phyloP scores from a whole-genome alignment of 495 filamentous ascomycete species.

The Aspergillus homomorphus region DNA sequence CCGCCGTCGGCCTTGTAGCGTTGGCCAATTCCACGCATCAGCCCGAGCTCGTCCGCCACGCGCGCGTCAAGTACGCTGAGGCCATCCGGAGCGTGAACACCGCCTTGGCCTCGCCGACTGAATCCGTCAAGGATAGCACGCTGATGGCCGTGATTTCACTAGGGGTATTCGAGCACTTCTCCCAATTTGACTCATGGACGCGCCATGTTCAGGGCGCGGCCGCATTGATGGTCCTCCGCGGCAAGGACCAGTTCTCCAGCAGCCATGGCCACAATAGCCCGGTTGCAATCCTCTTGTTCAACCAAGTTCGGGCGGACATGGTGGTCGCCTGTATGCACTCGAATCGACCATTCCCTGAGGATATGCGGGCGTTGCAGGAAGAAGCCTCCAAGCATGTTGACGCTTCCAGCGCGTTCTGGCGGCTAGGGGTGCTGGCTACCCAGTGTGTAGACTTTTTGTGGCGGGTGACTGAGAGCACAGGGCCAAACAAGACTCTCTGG shows the following conservation, averaged over 20 bases:
- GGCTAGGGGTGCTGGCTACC: conserved; percentile 20
- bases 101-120: conserved; percentile 47
- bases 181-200: conserved; percentile 43
- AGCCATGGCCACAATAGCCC: too few relatives aligned
- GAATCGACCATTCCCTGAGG: conserved; percentile 20
- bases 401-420: conserved; percentile 22
- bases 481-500: conserved; percentile 13
- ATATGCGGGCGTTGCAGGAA: conserved; percentile 26
- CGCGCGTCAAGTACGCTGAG: conserved; percentile 40
- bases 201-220: conserved; percentile 55
- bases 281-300: conserved; percentile 50
- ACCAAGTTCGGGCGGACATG: conserved; percentile 46
- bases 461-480: conserved; percentile 8
- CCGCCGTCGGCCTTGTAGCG: conserved; percentile 43
- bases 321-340: conserved; percentile 21
- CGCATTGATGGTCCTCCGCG: conserved; percentile 47
- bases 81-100: conserved; percentile 43
- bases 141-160: conserved; percentile 58
- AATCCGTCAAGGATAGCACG: conserved; percentile 56
- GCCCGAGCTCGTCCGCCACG: conserved; percentile 31
- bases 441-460: conserved; percentile 20
- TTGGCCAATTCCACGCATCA: conserved; percentile 33
- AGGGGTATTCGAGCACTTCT: conserved; percentile 56
- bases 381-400: conserved; percentile 23
- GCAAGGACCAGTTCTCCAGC: conserved; percentile 47